Conservation (phyloP, 805 yeast genomes). For the Candida odintsovae region DNA sequence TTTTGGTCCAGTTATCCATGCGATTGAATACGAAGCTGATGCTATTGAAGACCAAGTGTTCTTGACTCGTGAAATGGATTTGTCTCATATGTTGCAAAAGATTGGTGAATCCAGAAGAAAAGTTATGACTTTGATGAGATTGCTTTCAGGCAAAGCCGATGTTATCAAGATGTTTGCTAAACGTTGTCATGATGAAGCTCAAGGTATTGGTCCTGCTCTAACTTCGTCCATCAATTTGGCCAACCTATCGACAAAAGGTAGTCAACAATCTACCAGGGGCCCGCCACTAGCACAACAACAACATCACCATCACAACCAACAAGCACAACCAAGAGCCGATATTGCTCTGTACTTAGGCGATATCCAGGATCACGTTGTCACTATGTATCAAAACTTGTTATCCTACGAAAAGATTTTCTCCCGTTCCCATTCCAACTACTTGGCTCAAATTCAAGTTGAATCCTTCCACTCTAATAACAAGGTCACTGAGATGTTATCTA, state of each 20-base stretch:
- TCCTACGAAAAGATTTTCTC: slow-evolving; percentile 92
- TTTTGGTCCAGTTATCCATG: slow-evolving; percentile 74
- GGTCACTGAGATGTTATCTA: slow-evolving; percentile 81
- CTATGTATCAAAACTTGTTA: slow-evolving; percentile 87
- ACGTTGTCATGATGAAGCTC: slow-evolving; percentile 72
- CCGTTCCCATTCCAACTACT: slow-evolving; percentile 84
- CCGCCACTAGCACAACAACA: slow-evolving; percentile 1
- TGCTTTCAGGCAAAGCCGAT: slow-evolving; percentile 90
- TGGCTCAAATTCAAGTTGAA: slow-evolving; percentile 92
- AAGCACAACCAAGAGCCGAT: slow-evolving; percentile 75
- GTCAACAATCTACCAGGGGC: background rate
- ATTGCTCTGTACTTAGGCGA: slow-evolving; percentile 95
- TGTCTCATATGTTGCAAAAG: slow-evolving; percentile 67
- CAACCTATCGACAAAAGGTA: slow-evolving; percentile 20
- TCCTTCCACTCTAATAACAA: slow-evolving; percentile 80
- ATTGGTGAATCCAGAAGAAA: slow-evolving; percentile 88
- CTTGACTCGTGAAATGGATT: slow-evolving; percentile 67
- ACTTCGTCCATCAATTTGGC: slow-evolving; percentile 35
- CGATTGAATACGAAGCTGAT: slow-evolving; percentile 75
- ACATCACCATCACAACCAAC: slow-evolving; percentile 14
- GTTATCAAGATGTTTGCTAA: slow-evolving; percentile 95
- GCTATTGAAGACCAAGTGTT: slow-evolving; percentile 79
- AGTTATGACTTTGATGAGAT: slow-evolving; percentile 88
- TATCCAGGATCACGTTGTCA: slow-evolving; percentile 94
- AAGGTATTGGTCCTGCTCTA: slow-evolving; percentile 36